A percentile compares a stretch with the other conserved stretches of the same genome.
These are phyloP conservation scores for Komagataea norvegica DNA, from an alignment of 1,139 yeast genomes.

Conservation along the genomic window DNA sequence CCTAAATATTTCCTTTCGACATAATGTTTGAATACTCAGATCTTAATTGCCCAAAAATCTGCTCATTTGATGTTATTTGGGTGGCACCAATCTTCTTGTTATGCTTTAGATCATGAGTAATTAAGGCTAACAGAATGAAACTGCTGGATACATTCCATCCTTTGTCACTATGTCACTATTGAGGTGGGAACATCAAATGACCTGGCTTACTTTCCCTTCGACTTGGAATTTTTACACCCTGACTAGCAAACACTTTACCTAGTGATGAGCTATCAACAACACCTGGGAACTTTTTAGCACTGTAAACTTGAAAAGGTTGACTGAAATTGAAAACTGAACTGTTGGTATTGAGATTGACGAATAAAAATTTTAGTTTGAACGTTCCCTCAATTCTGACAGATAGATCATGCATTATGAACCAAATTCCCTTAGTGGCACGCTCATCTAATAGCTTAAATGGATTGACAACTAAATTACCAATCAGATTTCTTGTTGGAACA, in stretches of 20 bases:
- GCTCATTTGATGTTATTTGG: no score
- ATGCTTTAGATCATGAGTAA: no score
- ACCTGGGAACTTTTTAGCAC: conserved; percentile 43
- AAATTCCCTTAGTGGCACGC: conserved; percentile 33
- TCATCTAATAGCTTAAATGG: conserved; percentile 37
- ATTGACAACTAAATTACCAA: conserved; percentile 38
- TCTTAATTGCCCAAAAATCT: no score
- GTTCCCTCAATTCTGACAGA: conserved; percentile 42
- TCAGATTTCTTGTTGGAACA: conserved; percentile 35
- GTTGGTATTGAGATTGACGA: conserved; percentile 25
- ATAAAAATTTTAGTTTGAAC: conserved; percentile 35
- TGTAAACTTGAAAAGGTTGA: conserved; percentile 34
- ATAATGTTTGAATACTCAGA: no score
- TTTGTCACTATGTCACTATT: no score
- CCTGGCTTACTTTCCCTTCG: conserved; percentile 26
- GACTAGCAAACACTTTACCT: conserved; percentile 38
- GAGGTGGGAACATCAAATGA: no score
- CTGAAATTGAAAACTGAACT: conserved; percentile 26
- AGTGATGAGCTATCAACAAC: conserved; percentile 38
- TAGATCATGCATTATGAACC: conserved; percentile 40
- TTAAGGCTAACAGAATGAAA: no score
- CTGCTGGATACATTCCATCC: no score
- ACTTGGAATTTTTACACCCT: conserved; percentile 41
- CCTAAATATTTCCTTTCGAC: no score
- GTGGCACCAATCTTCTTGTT: no score